These are phyloP conservation scores for Fusarium anguioides DNA, from an alignment of 2,329 filamentous ascomycete genomes.

Conservation along the genomic window DNA sequence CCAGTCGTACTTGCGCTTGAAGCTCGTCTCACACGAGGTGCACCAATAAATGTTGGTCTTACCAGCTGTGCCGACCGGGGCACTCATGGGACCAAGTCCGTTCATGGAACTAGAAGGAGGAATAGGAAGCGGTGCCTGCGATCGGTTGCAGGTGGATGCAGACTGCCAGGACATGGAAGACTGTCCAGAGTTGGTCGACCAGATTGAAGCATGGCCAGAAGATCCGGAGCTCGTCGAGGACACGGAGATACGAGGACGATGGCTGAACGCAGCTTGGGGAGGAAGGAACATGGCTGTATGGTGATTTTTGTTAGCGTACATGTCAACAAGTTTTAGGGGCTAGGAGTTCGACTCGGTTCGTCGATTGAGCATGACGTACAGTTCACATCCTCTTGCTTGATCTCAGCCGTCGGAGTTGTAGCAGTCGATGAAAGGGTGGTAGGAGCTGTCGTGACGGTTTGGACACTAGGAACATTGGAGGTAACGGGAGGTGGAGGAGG, in stretches of 20 bases:
- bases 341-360: not conserved
- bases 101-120: conserved; percentile 50
- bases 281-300: conserved; percentile 50
- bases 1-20: conserved; percentile 76
- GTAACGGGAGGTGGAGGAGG: conserved; percentile 48
- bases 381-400: conserved; percentile 48
- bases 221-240: conserved; percentile 63
- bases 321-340: conserved; percentile 15
- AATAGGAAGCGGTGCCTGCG: conserved; percentile 53
- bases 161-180: conserved; percentile 56
- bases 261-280: conserved; percentile 53
- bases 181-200: conserved; percentile 56
- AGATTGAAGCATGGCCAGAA: conserved; percentile 60
- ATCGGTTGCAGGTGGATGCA: conserved; percentile 47
- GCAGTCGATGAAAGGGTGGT: conserved; percentile 37
- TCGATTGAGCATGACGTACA: conserved; percentile 34
- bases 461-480: conserved; percentile 35
- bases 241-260: conserved; percentile 59
- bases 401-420: conserved; percentile 41
- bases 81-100: conserved; percentile 46
- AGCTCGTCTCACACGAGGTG: conserved; percentile 70
- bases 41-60: conserved; percentile 66
- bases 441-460: conserved; percentile 35
- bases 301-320: conserved; percentile 27
- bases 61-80: conserved; percentile 43